Percentiles rank a stretch among this genome's conserved stretches.
Conservation (phyloP, 441 rosid genomes). For the Dalechampia spathulata region DNA sequence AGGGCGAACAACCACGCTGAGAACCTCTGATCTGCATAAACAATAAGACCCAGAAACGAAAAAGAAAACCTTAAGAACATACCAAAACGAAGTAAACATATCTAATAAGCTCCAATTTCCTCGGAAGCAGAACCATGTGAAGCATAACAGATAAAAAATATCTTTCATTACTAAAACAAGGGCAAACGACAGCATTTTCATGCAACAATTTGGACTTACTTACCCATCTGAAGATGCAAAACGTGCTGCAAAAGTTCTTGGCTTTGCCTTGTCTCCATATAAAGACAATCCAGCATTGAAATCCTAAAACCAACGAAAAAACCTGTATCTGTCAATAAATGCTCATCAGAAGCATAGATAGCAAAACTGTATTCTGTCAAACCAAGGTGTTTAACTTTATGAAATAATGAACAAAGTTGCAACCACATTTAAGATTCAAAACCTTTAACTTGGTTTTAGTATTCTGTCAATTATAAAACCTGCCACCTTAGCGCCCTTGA, state of each 20-base stretch:
- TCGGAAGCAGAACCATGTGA: neutral
- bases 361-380: neutral
- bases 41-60: conserved; percentile 3
- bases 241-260: conserved; percentile 75
- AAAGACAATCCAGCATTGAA: conserved; percentile 73
- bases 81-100: neutral
- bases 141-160: neutral
- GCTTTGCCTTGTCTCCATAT: conserved; percentile 90
- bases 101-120: neutral
- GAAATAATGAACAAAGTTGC: neutral
- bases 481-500: too few relatives aligned
- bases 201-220: neutral
- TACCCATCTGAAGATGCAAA: conserved; percentile 89
- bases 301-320: conserved; percentile 40
- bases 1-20: conserved; percentile 71
- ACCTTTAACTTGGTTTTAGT: too few relatives aligned
- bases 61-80: neutral
- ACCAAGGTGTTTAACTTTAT: conserved; percentile 1
- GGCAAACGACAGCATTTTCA: too few relatives aligned
- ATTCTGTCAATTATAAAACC: too few relatives aligned
- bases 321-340: too few relatives aligned
- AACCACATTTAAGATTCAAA: neutral
- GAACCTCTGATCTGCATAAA: conserved; percentile 59
- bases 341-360: too few relatives aligned
- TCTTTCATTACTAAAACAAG: too few relatives aligned